Conservation (phyloP, 2,329 filamentous ascomycete species). For the Rhynchosporium graminicola region DNA sequence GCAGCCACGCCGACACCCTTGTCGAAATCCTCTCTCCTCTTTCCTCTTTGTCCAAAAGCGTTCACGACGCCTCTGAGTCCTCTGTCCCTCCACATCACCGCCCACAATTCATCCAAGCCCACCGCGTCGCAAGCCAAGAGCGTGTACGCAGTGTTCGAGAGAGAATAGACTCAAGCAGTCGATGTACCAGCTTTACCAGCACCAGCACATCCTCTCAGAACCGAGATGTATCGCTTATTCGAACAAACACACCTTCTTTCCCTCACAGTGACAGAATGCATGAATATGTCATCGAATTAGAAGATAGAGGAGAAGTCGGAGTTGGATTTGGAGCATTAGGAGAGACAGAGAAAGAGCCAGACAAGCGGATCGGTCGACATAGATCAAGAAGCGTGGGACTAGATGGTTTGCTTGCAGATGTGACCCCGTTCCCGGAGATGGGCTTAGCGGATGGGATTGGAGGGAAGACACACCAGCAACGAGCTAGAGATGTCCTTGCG, state of each 20-base stretch:
- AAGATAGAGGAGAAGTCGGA: no score
- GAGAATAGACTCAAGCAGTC: neutral
- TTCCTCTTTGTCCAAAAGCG: neutral
- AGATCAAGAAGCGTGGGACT: neutral
- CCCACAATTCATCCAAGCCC: neutral
- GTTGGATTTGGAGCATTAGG: no score
- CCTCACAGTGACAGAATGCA: neutral
- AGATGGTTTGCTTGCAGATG: neutral
- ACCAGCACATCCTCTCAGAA: neutral
- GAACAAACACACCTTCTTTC: neutral
- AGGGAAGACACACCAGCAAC: neutral
- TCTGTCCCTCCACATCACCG: neutral
- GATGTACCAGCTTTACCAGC: neutral
- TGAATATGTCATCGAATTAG: neutral
- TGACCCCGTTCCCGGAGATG: no score
- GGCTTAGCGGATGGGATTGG: neutral
- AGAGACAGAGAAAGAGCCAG: neutral
- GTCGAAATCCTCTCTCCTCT: constrained; percentile 13
- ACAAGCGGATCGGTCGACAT: neutral
- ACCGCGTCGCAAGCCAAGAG: constrained; percentile 8
- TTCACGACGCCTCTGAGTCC: neutral
- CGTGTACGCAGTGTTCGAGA: neutral
- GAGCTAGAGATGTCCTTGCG: neutral
- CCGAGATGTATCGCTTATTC: neutral
- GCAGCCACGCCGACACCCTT: neutral